Percentiles rank a stretch among this genome's conserved stretches.
These are phyloP conservation scores for Erodium moschatum DNA, from an alignment of 441 rosid species.

Conservation along the genomic window DNA sequence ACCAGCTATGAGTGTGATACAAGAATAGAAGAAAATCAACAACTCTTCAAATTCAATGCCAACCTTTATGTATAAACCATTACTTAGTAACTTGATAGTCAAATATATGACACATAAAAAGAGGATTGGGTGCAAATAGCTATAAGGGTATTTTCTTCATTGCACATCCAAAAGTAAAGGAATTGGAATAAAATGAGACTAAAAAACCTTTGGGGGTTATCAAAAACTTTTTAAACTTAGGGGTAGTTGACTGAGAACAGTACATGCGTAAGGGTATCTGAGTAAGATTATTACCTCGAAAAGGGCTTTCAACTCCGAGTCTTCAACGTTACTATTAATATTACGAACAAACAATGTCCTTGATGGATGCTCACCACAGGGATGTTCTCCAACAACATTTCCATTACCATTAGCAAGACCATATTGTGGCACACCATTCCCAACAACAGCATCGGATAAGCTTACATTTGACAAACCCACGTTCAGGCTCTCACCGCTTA, in stretches of 20 bases:
- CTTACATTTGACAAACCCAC: conserved; percentile 52
- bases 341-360: conserved; percentile 79
- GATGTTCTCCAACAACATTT: conserved; percentile 53
- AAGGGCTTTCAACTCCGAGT: conserved; percentile 61
- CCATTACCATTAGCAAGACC: conserved; percentile 49
- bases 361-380: conserved; percentile 85
- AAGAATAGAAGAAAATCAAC: background rate
- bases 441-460: conserved; percentile 44
- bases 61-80: background rate
- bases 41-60: background rate
- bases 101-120: background rate
- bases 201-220: no score
- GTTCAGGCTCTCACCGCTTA: conserved; percentile 38
- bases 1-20: no score
- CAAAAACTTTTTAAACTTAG: no score
- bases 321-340: conserved; percentile 79
- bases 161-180: background rate
- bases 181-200: no score
- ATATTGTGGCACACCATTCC: conserved; percentile 46
- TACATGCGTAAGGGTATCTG: no score
- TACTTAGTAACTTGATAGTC: background rate
- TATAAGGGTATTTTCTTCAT: background rate
- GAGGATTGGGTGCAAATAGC: no score
- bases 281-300: conserved; percentile 41
- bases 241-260: no score